Percentiles rank a stretch among this genome's conserved stretches.
These are phyloP conservation scores for Fraxinus latifolia DNA, from an alignment of 305 asterid species.

Conservation along the genomic window DNA sequence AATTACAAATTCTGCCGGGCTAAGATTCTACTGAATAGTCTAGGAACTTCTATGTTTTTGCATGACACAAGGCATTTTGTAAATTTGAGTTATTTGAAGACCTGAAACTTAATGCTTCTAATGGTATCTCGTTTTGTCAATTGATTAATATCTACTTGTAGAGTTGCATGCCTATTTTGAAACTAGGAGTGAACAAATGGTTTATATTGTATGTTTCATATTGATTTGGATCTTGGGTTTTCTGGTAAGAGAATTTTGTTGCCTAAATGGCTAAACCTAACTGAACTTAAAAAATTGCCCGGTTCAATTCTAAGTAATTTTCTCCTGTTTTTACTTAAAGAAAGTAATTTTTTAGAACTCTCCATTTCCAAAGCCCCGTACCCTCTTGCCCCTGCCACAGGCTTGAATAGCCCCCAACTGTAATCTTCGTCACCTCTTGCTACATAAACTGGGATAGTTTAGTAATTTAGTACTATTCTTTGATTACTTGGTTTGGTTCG, in stretches of 20 bases:
- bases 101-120: conserved; percentile 1
- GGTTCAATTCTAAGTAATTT: neutral
- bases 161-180: neutral
- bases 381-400: neutral
- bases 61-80: neutral
- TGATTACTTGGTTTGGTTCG: neutral
- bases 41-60: neutral
- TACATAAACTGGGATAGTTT: neutral
- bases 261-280: neutral
- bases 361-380: neutral
- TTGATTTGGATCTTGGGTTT: neutral
- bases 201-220: neutral
- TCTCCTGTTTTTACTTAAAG: neutral
- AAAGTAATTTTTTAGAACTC: neutral
- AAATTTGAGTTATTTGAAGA: neutral
- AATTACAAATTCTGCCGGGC: neutral
- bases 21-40: neutral
- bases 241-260: neutral
- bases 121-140: neutral
- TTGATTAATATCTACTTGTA: neutral
- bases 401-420: neutral
- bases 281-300: neutral
- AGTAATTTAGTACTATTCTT: neutral
- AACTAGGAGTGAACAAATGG: neutral
- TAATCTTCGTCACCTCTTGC: neutral